Percentiles rank a stretch among this genome's conserved stretches.
phyloP scores from a whole-genome alignment of 768 basidiomycete genomes.

The Chalciporus pseudorubinellus region DNA sequence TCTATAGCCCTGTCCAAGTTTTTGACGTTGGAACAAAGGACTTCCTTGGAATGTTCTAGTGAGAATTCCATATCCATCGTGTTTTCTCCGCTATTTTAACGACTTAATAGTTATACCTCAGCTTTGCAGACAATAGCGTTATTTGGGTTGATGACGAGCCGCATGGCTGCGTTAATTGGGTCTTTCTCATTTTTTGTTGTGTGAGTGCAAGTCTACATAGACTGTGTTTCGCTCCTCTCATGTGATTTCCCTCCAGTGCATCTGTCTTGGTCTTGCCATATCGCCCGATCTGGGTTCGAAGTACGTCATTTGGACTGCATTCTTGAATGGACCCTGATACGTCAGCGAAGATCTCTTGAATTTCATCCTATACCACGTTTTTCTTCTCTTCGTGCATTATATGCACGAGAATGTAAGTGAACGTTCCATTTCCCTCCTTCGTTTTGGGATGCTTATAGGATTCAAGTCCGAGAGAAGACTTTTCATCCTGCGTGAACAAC shows the following conservation, averaged over 20 bases:
- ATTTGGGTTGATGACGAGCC: constrained; percentile 66
- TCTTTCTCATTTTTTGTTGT: constrained; percentile 53
- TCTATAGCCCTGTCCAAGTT: constrained; percentile 32
- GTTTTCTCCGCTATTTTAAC: constrained; percentile 5
- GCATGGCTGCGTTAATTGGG: constrained; percentile 64
- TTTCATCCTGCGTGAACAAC: constrained; percentile 67
- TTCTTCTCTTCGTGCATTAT: constrained; percentile 76
- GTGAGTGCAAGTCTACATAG: constrained; percentile 35
- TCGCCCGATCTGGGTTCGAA: constrained; percentile 35
- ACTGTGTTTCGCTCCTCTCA: constrained; percentile 14
- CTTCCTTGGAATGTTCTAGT: constrained; percentile 40
- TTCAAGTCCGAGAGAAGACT: constrained; percentile 53
- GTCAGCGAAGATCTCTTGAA: constrained; percentile 53
- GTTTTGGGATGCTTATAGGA: constrained; percentile 1
- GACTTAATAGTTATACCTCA: constrained; percentile 27
- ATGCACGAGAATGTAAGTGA: constrained; percentile 56
- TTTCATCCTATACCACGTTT: constrained; percentile 75
- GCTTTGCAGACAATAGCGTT: constrained; percentile 58
- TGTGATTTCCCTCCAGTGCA: constrained; percentile 23
- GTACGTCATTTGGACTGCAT: constrained; percentile 26
- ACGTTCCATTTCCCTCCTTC: not conserved
- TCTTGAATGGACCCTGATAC: constrained; percentile 4
- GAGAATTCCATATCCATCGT: not conserved
- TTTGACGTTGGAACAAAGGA: constrained; percentile 45
- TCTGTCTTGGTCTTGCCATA: constrained; percentile 39